Conservation (phyloP, 257 asterid species). For the Plantago ovata region DNA sequence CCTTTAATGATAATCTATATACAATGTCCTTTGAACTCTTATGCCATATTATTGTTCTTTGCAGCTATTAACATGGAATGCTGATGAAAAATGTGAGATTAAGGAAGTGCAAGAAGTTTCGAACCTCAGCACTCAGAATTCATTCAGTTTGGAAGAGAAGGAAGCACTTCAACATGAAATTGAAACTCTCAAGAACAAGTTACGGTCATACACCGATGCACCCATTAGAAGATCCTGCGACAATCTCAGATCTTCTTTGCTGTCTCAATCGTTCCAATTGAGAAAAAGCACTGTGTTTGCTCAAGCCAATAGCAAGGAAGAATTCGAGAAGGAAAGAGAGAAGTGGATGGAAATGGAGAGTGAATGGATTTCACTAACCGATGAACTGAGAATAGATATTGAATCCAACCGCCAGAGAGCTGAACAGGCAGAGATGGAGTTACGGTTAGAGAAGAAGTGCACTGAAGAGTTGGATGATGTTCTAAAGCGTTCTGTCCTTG, state of each 20-base stretch:
- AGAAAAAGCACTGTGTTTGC: conserved; percentile 55
- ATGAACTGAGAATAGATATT: conserved; percentile 80
- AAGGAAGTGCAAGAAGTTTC: conserved; percentile 34
- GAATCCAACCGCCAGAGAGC: conserved; percentile 72
- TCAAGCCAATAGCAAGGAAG: conserved; percentile 48
- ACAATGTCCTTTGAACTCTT: neutral
- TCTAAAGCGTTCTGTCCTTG: conserved; percentile 65
- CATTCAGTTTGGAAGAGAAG: conserved; percentile 51
- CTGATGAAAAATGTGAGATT: conserved; percentile 31
- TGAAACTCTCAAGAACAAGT: conserved; percentile 51
- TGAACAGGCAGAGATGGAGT: conserved; percentile 69
- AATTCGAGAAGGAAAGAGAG: conserved; percentile 76
- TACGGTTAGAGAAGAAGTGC: conserved; percentile 64
- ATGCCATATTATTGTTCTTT: neutral
- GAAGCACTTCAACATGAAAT: conserved; percentile 72
- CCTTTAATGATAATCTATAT: neutral
- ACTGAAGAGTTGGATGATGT: conserved; percentile 88
- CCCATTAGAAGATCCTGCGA: conserved; percentile 60
- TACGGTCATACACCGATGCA: conserved; percentile 45
- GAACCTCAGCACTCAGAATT: conserved; percentile 10
- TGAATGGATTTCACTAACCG: conserved; percentile 93
- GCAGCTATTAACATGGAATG: conserved; percentile 45
- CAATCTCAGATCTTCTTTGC: conserved; percentile 64
- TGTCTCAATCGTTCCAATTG: conserved; percentile 76
- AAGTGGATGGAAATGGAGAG: conserved; percentile 98